Conservation (phyloP, 2,329 filamentous ascomycete genomes). For the Cytospora leucostoma region DNA sequence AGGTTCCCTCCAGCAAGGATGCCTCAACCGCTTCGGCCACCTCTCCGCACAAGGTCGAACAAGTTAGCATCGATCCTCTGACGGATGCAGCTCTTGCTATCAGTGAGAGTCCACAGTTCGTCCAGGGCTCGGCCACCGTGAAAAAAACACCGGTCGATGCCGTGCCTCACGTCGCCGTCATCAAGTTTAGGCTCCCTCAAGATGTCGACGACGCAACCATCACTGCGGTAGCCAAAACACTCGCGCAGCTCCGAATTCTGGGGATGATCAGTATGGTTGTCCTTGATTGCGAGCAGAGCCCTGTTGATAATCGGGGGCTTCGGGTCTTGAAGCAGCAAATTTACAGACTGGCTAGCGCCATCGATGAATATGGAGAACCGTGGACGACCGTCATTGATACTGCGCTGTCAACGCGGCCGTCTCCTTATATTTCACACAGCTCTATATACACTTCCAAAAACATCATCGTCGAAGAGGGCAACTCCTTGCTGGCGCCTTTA, state of each 20-base stretch:
- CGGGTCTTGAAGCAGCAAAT: slow-evolving; percentile 58
- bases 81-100: slow-evolving; percentile 35
- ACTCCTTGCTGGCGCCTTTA: slow-evolving; percentile 65
- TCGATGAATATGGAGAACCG: slow-evolving; percentile 68
- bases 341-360: slow-evolving; percentile 70
- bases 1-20: slow-evolving; percentile 37
- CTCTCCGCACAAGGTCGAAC: background rate
- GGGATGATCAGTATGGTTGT: slow-evolving; percentile 83
- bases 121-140: slow-evolving; percentile 36
- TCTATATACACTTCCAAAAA: slow-evolving; percentile 36
- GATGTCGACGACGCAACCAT: slow-evolving; percentile 68
- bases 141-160: slow-evolving; percentile 38
- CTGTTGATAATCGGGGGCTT: slow-evolving; percentile 35
- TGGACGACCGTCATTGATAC: slow-evolving; percentile 69
- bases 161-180: slow-evolving; percentile 73
- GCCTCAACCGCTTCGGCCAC: slow-evolving; percentile 31
- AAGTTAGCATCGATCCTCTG: slow-evolving; percentile 21
- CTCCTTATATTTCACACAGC: slow-evolving; percentile 33
- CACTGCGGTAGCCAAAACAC: slow-evolving; percentile 75
- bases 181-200: slow-evolving; percentile 79
- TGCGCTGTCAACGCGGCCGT: slow-evolving; percentile 45
- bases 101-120: slow-evolving; percentile 39
- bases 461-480: slow-evolving; percentile 47
- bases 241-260: slow-evolving; percentile 79
- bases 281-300: slow-evolving; percentile 65